These are phyloP conservation scores for Peniophora sp. DNA, from an alignment of 1,284 basidiomycete species.

Conservation along the genomic window DNA sequence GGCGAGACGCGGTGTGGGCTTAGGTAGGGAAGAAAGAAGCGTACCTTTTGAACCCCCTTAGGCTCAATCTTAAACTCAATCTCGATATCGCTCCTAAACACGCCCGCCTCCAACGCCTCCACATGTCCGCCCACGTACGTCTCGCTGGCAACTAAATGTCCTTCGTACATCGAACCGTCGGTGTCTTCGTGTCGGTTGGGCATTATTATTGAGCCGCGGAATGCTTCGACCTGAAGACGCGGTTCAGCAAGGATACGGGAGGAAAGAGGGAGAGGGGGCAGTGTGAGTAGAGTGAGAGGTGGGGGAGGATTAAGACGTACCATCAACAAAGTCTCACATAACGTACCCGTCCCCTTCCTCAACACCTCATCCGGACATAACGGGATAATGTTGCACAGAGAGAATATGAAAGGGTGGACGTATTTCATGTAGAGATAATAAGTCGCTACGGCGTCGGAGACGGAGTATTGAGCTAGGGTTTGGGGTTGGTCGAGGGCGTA, in stretches of 20 bases:
- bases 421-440: constrained; percentile 99
- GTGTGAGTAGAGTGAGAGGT: neutral
- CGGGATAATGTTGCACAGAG: constrained; percentile 98
- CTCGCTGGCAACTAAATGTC: constrained; percentile 92
- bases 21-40: too few relatives aligned
- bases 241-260: neutral
- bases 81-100: constrained; percentile 94
- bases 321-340: constrained; percentile 98
- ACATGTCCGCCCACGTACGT: constrained; percentile 99
- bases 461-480: constrained; percentile 93
- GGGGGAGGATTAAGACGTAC: constrained; percentile 35
- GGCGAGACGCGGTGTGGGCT: too few relatives aligned
- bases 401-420: constrained; percentile 99
- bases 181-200: constrained; percentile 95
- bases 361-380: constrained; percentile 95
- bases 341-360: constrained; percentile 91
- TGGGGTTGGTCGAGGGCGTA: constrained; percentile 98
- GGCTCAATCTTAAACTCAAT: constrained; percentile 96
- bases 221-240: constrained; percentile 82
- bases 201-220: constrained; percentile 90
- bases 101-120: constrained; percentile 96
- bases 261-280: too few relatives aligned
- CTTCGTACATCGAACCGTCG: constrained; percentile 90
- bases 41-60: constrained; percentile 76
- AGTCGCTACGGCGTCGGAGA: constrained; percentile 98